Percentiles rank a stretch among this genome's conserved stretches.
These are phyloP conservation scores for Arxiozyma slooffiae DNA, from an alignment of 1,139 yeast species.

Conservation along the genomic window DNA sequence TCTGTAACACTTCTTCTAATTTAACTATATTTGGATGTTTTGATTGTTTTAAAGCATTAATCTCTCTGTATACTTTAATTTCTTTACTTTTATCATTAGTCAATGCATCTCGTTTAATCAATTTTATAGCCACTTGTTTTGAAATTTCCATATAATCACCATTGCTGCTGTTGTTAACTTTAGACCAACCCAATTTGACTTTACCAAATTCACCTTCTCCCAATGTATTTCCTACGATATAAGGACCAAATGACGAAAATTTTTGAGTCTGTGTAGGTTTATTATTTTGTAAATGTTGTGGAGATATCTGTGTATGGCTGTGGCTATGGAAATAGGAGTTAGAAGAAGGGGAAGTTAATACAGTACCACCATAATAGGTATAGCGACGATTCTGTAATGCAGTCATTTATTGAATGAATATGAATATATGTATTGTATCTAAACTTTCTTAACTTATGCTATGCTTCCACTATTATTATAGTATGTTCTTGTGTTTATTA, in stretches of 20 bases:
- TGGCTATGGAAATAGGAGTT: background rate
- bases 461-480: background rate
- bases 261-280: too few relatives aligned
- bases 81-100: constrained; percentile 77
- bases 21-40: constrained; percentile 91
- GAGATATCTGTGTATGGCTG: constrained; percentile 4
- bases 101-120: constrained; percentile 80
- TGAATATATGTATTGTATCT: too few relatives aligned
- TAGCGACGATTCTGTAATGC: constrained; percentile 10
- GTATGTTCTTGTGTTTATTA: too few relatives aligned
- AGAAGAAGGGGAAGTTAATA: constrained; percentile 7
- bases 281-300: too few relatives aligned
- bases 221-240: constrained; percentile 77
- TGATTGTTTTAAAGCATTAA: constrained; percentile 74
- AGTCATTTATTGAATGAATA: background rate
- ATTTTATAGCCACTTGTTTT: constrained; percentile 85
- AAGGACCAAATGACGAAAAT: constrained; percentile 65
- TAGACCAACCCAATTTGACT: constrained; percentile 88
- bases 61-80: constrained; percentile 83
- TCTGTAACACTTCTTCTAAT: constrained; percentile 85
- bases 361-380: constrained; percentile 21
- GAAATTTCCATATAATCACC: constrained; percentile 33
- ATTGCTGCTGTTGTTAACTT: constrained; percentile 9
- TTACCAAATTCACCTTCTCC: constrained; percentile 98
- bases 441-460: background rate